Evolutionary conservation across 306 rosid genomes (phyloP).

Genomic region (Vigna radiata): DNA sequence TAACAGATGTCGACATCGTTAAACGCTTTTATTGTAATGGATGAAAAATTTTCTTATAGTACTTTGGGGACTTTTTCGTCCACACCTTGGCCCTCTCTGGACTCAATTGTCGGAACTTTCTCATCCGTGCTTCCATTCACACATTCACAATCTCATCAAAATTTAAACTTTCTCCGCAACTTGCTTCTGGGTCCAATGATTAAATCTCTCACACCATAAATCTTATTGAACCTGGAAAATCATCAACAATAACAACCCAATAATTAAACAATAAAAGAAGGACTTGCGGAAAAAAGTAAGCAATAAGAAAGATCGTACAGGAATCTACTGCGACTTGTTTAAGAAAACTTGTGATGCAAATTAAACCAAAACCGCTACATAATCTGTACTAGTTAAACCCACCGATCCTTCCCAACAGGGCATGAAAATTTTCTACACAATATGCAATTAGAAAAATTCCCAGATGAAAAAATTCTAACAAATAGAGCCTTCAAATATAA

Average conservation of each 20-base stretch:
- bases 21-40: too few relatives aligned
- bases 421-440: constrained; percentile 3
- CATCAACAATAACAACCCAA: constrained; percentile 18
- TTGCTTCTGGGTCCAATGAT: background rate
- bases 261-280: constrained; percentile 4
- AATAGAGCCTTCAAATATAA: constrained; percentile 14
- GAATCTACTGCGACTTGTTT: constrained; percentile 7
- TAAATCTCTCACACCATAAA: background rate
- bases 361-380: constrained; percentile 26
- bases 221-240: constrained; percentile 30
- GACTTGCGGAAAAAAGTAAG: constrained; percentile 6
- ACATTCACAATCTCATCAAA: constrained; percentile 37
- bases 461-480: constrained; percentile 2
- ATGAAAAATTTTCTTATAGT: constrained; percentile 70
- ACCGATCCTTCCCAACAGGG: background rate
- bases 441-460: constrained; percentile 15
- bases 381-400: constrained; percentile 12
- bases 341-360: constrained; percentile 38
- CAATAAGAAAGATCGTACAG: background rate
- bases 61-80: constrained; percentile 91
- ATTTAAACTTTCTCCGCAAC: constrained; percentile 7
- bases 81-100: constrained; percentile 92
- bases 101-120: constrained; percentile 76
- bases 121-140: constrained; percentile 76
- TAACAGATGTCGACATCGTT: too few relatives aligned